Evolutionary conservation across 2,329 filamentous ascomycete species (phyloP).

Genomic region (Curvularia hawaiiensis): DNA sequence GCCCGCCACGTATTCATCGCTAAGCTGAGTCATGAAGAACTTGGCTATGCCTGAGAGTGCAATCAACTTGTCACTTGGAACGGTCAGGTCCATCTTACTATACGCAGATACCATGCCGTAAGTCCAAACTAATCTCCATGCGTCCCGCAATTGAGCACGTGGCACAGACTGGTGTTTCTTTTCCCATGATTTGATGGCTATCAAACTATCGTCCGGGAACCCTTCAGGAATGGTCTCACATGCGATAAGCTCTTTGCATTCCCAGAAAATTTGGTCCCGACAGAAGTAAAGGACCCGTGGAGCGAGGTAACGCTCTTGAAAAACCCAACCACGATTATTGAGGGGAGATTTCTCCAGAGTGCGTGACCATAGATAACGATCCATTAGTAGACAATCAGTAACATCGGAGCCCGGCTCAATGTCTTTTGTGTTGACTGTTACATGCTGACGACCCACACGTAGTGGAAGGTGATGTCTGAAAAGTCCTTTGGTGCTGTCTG

Average conservation of each 20-base stretch:
- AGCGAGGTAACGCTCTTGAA: conserved; percentile 24
- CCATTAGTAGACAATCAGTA: background rate
- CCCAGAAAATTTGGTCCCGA: conserved; percentile 24
- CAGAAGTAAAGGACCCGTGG: conserved; percentile 24
- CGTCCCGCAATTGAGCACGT: background rate
- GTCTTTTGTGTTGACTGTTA: background rate
- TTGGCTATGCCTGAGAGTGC: conserved; percentile 21
- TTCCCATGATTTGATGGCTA: background rate
- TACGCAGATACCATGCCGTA: background rate
- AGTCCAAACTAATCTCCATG: background rate
- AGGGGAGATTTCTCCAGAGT: background rate
- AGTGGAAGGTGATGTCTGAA: conserved; percentile 3
- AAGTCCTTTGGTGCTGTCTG: conserved; percentile 10
- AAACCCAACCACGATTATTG: conserved; percentile 16
- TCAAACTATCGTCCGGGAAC: background rate
- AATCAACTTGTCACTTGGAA: conserved; percentile 14
- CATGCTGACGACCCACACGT: background rate
- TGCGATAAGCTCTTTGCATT: conserved; percentile 15
- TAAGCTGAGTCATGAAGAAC: background rate
- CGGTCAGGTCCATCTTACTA: background rate
- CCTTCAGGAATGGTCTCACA: conserved; percentile 13
- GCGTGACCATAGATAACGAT: background rate
- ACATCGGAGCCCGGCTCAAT: background rate
- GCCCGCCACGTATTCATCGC: conserved; percentile 15
- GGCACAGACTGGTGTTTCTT: too few species aligned